These are phyloP conservation scores for Leccinum holopus DNA, from an alignment of 1,284 basidiomycete genomes.

Conservation along the genomic window DNA sequence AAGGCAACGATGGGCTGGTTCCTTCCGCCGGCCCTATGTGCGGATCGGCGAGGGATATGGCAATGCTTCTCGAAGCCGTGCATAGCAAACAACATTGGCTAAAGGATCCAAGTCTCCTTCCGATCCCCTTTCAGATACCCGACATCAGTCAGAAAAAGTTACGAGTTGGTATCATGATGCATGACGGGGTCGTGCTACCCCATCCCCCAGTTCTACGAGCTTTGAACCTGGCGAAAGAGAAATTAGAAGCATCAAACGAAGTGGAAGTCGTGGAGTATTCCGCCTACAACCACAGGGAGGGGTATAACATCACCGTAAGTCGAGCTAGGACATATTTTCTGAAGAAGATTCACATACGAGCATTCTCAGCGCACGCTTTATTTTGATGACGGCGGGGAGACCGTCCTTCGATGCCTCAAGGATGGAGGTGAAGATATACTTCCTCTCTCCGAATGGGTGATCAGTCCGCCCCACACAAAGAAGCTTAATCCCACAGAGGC, in stretches of 20 bases:
- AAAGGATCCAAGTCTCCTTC: constrained; percentile 40
- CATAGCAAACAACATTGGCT: constrained; percentile 43
- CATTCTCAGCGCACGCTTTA: constrained; percentile 20
- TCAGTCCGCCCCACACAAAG: constrained; percentile 26
- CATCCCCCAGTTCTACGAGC: constrained; percentile 47
- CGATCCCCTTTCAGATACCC: constrained; percentile 38
- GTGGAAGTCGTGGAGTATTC: constrained; percentile 42
- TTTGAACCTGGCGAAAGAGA: constrained; percentile 36
- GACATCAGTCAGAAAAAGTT: constrained; percentile 31
- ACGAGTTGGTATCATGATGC: constrained; percentile 45
- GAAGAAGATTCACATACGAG: not conserved
- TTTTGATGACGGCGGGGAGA: constrained; percentile 28
- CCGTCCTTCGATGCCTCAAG: constrained; percentile 20
- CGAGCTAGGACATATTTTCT: not conserved
- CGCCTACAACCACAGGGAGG: constrained; percentile 38
- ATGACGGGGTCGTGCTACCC: constrained; percentile 48
- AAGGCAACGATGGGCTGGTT: constrained; percentile 37
- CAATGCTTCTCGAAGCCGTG: constrained; percentile 41
- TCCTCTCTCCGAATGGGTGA: constrained; percentile 33
- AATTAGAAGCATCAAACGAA: constrained; percentile 39
- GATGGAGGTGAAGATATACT: constrained; percentile 33
- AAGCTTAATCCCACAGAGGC: constrained; percentile 25
- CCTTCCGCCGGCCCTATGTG: constrained; percentile 37
- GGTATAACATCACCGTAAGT: constrained; percentile 35
- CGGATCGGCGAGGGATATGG: constrained; percentile 44